Base-by-base conservation (phyloP, 192 early-diverging fungal genomes). In the Entomortierella lignicola region DNA sequence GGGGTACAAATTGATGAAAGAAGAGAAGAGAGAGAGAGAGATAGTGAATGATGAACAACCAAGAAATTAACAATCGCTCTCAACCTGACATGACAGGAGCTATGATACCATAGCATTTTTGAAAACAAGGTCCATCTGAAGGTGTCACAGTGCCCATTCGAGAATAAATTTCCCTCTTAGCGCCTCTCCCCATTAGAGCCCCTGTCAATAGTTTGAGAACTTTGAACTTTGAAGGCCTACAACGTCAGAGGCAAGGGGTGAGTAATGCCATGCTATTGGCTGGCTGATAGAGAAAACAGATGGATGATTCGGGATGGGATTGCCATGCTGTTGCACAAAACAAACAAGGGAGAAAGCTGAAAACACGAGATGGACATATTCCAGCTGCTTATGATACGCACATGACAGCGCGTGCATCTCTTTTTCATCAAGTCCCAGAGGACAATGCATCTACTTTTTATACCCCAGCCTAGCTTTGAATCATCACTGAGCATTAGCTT, bases 321-420 rank as follows among this genome's bases (percentile, higher is more conserved):
- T 64, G 70, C 70, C 70, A 72, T 47, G 70, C 70, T 54, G 70
- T 72, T 61, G 61, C 54, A 72, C 70, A 64, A 72, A 72, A 27
- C 26, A 72, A 44, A 54, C 44, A 54, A 15, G 25, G 43, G 15
- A 61, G 42, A 60, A 60, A 60, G 12, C 32, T 5, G 11, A 32
- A 44, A 25, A 60, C 18, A 42, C 7, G 42, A 62, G 55, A 57
- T 27, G 18, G 55, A 15, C 7, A 21, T 18, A 25, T 51, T 20
- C 50, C 20, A 12, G 8, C 20, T 20, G 50, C 25, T 25, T 51
- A 2, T 51, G 1, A 1, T 31, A 18, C 25, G 27, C 53, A 29
- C 58, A 60, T 60, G 58, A 60, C 26, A 37, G 30, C 10, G 34
- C 26, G 0, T 57, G n/a, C 18, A 26, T 57, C 2, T 32, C 32